phyloP scores from a whole-genome alignment of 2,329 filamentous ascomycete genomes.

The Curvularia verruculosa region DNA sequence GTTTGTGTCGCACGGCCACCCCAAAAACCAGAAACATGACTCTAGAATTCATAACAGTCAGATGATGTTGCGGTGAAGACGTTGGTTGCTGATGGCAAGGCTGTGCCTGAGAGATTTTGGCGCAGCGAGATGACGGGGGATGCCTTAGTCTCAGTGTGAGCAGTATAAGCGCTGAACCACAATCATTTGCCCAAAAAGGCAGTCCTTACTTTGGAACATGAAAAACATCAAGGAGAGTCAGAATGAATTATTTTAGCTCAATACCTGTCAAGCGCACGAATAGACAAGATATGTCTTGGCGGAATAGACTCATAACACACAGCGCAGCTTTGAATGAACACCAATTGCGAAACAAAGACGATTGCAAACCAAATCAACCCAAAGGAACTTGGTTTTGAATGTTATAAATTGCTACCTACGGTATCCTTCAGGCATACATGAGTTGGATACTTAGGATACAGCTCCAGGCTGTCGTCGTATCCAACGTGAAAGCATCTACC shows the following conservation, averaged over 20 bases:
- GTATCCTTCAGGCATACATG: not conserved
- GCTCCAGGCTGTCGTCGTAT: not conserved
- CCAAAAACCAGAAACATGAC: not conserved
- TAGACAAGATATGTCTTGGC: not conserved
- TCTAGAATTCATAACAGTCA: not conserved
- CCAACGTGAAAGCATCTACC: not conserved
- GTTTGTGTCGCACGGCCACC: not conserved
- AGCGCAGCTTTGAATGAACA: not conserved
- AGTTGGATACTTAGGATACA: not conserved
- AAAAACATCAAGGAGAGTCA: not conserved
- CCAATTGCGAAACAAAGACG: not conserved
- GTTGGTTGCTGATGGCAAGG: not conserved
- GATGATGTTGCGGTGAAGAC: not conserved
- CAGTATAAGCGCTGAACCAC: not conserved
- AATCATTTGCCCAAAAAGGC: not conserved
- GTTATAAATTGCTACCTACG: not conserved
- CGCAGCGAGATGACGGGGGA: slow-evolving; percentile 5
- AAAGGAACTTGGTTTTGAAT: not conserved
- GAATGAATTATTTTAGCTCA: not conserved
- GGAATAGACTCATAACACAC: not conserved
- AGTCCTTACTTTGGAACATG: not conserved
- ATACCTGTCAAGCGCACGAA: not conserved
- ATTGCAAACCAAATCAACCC: not conserved
- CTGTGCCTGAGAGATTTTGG: not conserved
- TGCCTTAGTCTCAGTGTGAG: slow-evolving; percentile 1